Evolutionary conservation across 371 early-diverging fungal species (phyloP), one percentile per base, ranked within the genome.

Genomic region (Coemansia sp.): DNA sequence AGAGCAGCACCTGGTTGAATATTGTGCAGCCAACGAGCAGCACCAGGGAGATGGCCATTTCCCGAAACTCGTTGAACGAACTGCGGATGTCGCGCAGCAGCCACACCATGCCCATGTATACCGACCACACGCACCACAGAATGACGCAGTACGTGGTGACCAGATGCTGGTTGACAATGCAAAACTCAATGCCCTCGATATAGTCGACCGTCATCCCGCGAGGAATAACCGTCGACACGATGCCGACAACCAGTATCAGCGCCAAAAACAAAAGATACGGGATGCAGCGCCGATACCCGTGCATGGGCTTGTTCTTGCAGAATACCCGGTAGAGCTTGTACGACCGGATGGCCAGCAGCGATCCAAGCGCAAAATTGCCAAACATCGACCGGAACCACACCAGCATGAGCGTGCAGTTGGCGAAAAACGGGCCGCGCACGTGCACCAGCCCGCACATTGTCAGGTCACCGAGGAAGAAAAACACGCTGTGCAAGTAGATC

Each of bases 61-160:
- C 66, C 32, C 66, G 62, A 38, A 75, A 69, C 60, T 75, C 75
- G 51, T 69, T 75, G 46, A 75, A 75, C 42, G 70, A 69, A 61
- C 69, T 75, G 53, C 70, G 69, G 10, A 75, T 62, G 55, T 75
- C 69, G 60, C 75, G 75, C 53, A 75, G 58, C 9, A 75, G 56
- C 62, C 66, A 75, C 47, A 69, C 62, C 67, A 69, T 69, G 34
- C 55, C 55, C 64, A 69, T 69, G 33, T 64, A 66, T 1, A 66
- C 53, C n/a, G 54, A 51, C 63, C 69, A 69, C 40, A 69, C 55
- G 50, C 48, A 60, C 63, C 70, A 75, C 39, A 62, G 48, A 12
- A 69, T 48, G 2, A 46, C 32, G 39, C 65, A 44, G 43, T 63
- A 69, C 34, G 66, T 55, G 50, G 66, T 66, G 14, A 75, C 60